Evolutionary conservation across 1,284 basidiomycete genomes (phyloP), one percentile per base, ranked within the genome.

Genomic region (Ganoderma meredithae): DNA sequence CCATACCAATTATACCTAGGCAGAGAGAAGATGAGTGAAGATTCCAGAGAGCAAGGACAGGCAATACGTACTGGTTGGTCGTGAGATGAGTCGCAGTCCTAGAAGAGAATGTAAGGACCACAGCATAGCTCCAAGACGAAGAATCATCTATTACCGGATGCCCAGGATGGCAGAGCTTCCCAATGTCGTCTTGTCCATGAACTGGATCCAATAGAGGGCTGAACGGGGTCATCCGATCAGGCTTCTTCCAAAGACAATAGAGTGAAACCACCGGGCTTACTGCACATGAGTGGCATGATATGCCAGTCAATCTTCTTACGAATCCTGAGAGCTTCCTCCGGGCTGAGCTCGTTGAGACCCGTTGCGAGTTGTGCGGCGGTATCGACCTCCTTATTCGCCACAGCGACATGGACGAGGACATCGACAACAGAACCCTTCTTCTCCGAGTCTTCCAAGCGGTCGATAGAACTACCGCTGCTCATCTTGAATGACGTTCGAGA

Each of bases 101-200:
- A 69, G 33, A 53, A 49, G 6, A 41, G 58, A 17, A 31, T 2
- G 27, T 40, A 22, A 41, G 13, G 3, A 17, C 3, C 39, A 27
- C 22, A 10, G 39, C n/a, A 40, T 3, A 13, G 9, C 19, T 22
- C 55, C 27, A 6, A 49, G 22, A 25, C n/a, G 27, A 22, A 15
- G 22, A 3, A 25, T 43, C 58, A 41, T 22, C 69, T 64, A 31
- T 31, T 31, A 89, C 88, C 81, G 80, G 71, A 91, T 90, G 15
- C 90, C 90, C 49, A 93, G 83, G 69, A 93, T 90, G 0, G 90
- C 85, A 3, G 90, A 78, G 68, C 82, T 86, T 6, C 89, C 90
- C 1, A 94, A 81, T 0, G 92, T 93, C 0, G 90, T 90, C 79
- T 92, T 91, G 71, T 91, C 90, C 88, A 90, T 90, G 69, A 86